Evolutionary conservation across 2,329 filamentous ascomycete genomes (phyloP).

Genomic region (Alternaria hordeiaustralica): DNA sequence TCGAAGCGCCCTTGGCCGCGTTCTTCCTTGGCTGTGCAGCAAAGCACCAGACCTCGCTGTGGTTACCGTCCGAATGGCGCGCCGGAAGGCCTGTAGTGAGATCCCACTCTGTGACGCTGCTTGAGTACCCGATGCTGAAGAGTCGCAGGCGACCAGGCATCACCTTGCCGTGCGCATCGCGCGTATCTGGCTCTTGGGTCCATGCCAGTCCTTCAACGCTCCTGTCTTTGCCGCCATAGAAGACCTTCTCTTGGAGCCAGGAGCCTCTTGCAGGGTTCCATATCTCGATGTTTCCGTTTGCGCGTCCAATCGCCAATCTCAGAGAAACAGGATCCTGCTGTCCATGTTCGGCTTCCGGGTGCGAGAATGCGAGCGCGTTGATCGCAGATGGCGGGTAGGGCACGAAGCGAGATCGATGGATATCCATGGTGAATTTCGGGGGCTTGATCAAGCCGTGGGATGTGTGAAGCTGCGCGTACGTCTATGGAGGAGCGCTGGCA

Average conservation of each 20-base stretch:
- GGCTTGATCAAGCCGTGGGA: not conserved
- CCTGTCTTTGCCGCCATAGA: conserved; percentile 81
- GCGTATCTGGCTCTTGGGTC: conserved; percentile 83
- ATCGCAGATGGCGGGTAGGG: conserved; percentile 90
- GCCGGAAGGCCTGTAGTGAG: conserved; percentile 77
- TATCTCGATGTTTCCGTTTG: conserved; percentile 96
- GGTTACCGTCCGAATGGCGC: conserved; percentile 86
- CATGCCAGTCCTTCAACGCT: conserved; percentile 91
- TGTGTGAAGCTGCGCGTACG: conserved; percentile 15
- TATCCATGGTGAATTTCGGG: conserved; percentile 70
- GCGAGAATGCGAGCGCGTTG: conserved; percentile 93
- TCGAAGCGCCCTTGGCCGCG: conserved; percentile 14
- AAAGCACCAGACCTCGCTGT: conserved; percentile 97
- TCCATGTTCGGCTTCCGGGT: conserved; percentile 56
- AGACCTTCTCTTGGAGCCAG: conserved; percentile 90
- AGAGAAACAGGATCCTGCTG: conserved; percentile 63
- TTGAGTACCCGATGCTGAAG: conserved; percentile 96
- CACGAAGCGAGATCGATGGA: conserved; percentile 96
- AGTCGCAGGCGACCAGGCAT: conserved; percentile 77
- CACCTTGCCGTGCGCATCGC: conserved; percentile 64
- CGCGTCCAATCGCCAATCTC: conserved; percentile 85
- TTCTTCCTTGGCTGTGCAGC: conserved; percentile 75
- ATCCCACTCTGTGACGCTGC: conserved; percentile 94
- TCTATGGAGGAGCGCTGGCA: conserved; percentile 23
- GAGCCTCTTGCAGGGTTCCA: conserved; percentile 86